phyloP scores from a whole-genome alignment of 805 yeast species.

The Torulaspora maleeae region DNA sequence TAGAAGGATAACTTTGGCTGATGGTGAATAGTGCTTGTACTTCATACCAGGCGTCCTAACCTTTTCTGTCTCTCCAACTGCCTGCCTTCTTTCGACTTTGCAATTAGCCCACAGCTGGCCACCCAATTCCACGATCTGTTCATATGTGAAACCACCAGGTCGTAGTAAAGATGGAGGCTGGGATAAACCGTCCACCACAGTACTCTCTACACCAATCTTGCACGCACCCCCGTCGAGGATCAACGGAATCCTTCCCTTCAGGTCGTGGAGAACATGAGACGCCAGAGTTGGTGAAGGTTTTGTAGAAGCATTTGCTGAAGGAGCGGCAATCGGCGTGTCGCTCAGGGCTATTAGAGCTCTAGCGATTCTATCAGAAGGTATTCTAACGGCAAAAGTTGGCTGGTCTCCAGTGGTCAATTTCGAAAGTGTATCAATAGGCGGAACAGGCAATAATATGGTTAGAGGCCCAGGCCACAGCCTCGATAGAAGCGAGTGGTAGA shows the following conservation, averaged over 20 bases:
- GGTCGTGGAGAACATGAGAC: constrained; percentile 74
- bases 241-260: constrained; percentile 72
- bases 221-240: constrained; percentile 91
- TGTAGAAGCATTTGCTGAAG: constrained; percentile 95
- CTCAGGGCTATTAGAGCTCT: constrained; percentile 81
- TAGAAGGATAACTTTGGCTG: constrained; percentile 72
- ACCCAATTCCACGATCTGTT: constrained; percentile 61
- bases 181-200: constrained; percentile 87
- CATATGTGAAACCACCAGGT: constrained; percentile 90
- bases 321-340: constrained; percentile 92
- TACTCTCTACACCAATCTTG: constrained; percentile 85
- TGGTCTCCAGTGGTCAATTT: constrained; percentile 79
- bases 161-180: constrained; percentile 82
- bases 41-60: constrained; percentile 98
- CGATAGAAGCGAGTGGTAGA: constrained; percentile 59
- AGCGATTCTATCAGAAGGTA: constrained; percentile 85
- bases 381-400: constrained; percentile 84
- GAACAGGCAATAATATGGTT: constrained; percentile 73
- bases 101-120: constrained; percentile 66
- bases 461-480: constrained; percentile 96
- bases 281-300: constrained; percentile 92
- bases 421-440: constrained; percentile 51
- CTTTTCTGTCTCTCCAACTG: constrained; percentile 54
- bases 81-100: constrained; percentile 58
- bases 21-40: constrained; percentile 90